Conservation (phyloP, 192 early-diverging fungal species). For the Coemansia sp. region DNA sequence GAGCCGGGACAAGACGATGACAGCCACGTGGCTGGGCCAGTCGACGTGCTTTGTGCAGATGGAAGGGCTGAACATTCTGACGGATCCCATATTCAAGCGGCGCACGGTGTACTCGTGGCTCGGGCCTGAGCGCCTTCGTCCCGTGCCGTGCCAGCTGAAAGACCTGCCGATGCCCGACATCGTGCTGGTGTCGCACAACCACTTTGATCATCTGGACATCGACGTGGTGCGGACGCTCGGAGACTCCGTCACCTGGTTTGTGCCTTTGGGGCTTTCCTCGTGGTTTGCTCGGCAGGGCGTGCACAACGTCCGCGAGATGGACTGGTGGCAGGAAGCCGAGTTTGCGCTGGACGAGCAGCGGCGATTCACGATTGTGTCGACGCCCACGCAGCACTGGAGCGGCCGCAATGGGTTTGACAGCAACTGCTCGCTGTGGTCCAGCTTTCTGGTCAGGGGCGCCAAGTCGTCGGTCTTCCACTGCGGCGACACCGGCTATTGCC, state of each 20-base stretch:
- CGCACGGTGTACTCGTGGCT: constrained; percentile 70
- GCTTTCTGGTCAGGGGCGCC: constrained; percentile 60
- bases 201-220: constrained; percentile 85
- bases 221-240: constrained; percentile 63
- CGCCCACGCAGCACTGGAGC: constrained; percentile 66
- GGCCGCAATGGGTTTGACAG: constrained; percentile 66
- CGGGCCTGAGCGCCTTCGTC: constrained; percentile 68
- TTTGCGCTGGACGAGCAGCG: constrained; percentile 8
- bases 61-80: constrained; percentile 71
- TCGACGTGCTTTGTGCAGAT: constrained; percentile 70
- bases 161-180: constrained; percentile 72
- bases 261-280: constrained; percentile 74
- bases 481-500: constrained; percentile 88
- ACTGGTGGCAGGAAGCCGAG: constrained; percentile 74
- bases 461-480: constrained; percentile 34
- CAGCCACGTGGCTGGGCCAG: constrained; percentile 62
- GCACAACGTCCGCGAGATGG: constrained; percentile 63
- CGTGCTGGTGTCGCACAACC: constrained; percentile 84
- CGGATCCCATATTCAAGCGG: constrained; percentile 73
- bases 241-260: constrained; percentile 64
- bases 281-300: constrained; percentile 65
- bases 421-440: constrained; percentile 77
- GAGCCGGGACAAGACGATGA: constrained; percentile 12
- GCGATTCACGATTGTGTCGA: constrained; percentile 27
- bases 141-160: constrained; percentile 64